Percentiles rank a stretch among this genome's conserved stretches.
Evolutionary conservation across 2,329 filamentous ascomycete genomes (phyloP).

Genomic region (Aureobasidium musti): DNA sequence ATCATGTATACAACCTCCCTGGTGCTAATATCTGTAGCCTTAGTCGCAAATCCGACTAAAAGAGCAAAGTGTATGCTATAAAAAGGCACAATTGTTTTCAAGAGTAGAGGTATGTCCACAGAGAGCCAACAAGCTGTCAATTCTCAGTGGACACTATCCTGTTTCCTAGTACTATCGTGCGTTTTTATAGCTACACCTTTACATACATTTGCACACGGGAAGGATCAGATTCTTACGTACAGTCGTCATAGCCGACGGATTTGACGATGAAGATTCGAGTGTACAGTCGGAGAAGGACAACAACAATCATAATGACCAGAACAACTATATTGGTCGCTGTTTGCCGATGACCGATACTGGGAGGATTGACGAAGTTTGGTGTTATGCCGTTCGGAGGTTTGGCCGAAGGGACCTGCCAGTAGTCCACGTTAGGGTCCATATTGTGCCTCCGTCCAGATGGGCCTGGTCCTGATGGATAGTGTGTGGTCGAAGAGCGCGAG

Average conservation of each 20-base stretch:
- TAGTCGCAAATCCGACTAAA: no score
- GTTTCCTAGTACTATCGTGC: background rate
- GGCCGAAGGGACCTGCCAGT: constrained; percentile 20
- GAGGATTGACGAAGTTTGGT: constrained; percentile 25
- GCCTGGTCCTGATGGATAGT: background rate
- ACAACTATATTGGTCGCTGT: constrained; percentile 18
- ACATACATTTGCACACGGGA: no score
- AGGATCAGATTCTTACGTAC: constrained; percentile 10
- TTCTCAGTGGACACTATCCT: background rate
- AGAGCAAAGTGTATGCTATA: background rate
- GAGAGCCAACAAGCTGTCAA: background rate
- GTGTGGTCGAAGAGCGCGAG: constrained; percentile 9
- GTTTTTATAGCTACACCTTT: no score
- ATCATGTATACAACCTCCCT: background rate
- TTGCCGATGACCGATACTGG: constrained; percentile 4
- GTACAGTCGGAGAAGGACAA: constrained; percentile 22
- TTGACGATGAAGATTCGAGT: constrained; percentile 28
- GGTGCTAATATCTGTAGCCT: no score
- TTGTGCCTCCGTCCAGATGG: background rate
- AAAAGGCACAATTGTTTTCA: background rate
- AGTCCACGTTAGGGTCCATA: constrained; percentile 16
- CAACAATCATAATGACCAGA: constrained; percentile 5
- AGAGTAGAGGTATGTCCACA: background rate
- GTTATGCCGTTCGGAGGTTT: constrained; percentile 16
- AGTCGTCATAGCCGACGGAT: constrained; percentile 24